Evolutionary conservation across 768 basidiomycete species (phyloP), one percentile per base, ranked within the genome.

Genomic region (Steccherinum ochraceum): DNA sequence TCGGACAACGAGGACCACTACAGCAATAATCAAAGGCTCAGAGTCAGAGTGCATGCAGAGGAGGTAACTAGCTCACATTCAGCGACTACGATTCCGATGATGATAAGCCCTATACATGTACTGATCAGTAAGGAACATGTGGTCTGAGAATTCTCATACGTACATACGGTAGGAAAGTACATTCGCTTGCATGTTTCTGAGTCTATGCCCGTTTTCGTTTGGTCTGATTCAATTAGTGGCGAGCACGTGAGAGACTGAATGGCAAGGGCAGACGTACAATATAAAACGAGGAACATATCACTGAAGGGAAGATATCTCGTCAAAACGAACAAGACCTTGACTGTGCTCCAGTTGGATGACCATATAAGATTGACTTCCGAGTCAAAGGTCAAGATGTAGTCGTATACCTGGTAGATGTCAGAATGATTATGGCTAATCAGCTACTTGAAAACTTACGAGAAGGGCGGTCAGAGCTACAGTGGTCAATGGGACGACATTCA

Each of bases 271-370:
- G 18, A 50, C 49, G n/a, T 26, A 43, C 49, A 50, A 23, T 20
- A 50, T 7, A 50, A 20, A 2, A 46, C 50, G 3, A 51, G 18
- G 3, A 12, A 30, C n/a, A 51, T 30, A 43, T 51, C 45, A 23
- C 45, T 24, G 44, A 51, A 51, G n/a, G 50, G 27, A 4, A 26
- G 12, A 30, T 51, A 51, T 24, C 50, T 24, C 18, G 43, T 51
- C 18, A 45, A 25, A 5, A 51, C 21, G 45, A 35, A 51, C n/a
- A 51, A 24, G 3, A 46, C 21, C 21, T 51, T 51, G 4, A 40
- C 43, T 1, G 24, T 23, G 12, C n/a, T 45, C 44, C 44, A 51
- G 10, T 19, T 19, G 3, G 50, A 51, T 13, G 44, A 30, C 50
- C 50, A 51, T 18, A 51, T 40, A 3, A 51, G 24, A 3, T 43